phyloP scores from a whole-genome alignment of 805 yeast genomes.

The Teunomyces funiuensis region DNA sequence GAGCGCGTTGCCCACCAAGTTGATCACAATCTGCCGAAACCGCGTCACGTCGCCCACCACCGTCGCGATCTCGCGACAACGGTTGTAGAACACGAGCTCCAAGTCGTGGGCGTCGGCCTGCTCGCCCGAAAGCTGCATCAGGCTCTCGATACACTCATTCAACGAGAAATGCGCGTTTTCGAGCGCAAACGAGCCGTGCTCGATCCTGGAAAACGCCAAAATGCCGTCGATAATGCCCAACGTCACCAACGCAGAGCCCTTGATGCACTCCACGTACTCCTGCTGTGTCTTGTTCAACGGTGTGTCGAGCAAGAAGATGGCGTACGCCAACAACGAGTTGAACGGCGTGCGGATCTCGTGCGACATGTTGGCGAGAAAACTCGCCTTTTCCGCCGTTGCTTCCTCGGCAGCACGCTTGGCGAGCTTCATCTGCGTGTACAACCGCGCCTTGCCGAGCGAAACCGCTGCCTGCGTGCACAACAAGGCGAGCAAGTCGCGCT shows the following conservation, averaged over 20 bases:
- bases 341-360: constrained; percentile 59
- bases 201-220: constrained; percentile 53
- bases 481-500: constrained; percentile 40
- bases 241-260: constrained; percentile 50
- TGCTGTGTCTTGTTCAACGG: constrained; percentile 42
- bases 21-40: constrained; percentile 50
- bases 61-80: constrained; percentile 36
- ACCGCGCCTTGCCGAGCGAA: constrained; percentile 46
- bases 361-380: constrained; percentile 54
- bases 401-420: constrained; percentile 47
- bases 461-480: constrained; percentile 55
- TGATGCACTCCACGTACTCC: constrained; percentile 53
- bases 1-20: constrained; percentile 53
- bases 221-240: constrained; percentile 55
- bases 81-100: constrained; percentile 45
- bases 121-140: constrained; percentile 48
- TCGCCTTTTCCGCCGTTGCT: constrained; percentile 55
- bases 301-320: constrained; percentile 50
- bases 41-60: constrained; percentile 51
- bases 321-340: constrained; percentile 50
- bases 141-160: constrained; percentile 46
- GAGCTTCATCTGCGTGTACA: constrained; percentile 48
- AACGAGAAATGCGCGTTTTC: constrained; percentile 45
- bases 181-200: constrained; percentile 51
- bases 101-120: constrained; percentile 42